Percentiles rank a stretch among this genome's conserved stretches.
Conservation (phyloP, 2,329 filamentous ascomycete genomes). For the Sarocladiaceae sp. region DNA sequence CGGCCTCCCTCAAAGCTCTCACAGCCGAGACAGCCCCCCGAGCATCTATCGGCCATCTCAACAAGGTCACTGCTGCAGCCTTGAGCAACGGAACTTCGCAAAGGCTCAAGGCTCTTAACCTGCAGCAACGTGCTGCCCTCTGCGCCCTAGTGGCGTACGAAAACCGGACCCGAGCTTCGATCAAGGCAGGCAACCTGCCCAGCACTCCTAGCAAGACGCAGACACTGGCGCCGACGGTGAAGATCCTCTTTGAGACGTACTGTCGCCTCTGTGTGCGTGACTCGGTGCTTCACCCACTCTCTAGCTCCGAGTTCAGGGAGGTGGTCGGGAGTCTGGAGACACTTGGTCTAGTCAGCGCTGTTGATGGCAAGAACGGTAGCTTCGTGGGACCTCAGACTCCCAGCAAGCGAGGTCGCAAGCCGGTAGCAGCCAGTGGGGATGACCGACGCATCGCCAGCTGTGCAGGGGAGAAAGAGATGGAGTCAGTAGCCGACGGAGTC, state of each 20-base stretch:
- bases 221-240: conserved; percentile 68
- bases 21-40: conserved; percentile 78
- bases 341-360: conserved; percentile 68
- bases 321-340: conserved; percentile 87
- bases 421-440: conserved; percentile 46
- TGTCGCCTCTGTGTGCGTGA: conserved; percentile 76
- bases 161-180: conserved; percentile 54
- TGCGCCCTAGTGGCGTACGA: conserved; percentile 87
- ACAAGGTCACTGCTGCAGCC: conserved; percentile 80
- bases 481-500: conserved; percentile 58
- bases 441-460: conserved; percentile 75
- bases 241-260: conserved; percentile 79
- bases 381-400: conserved; percentile 61
- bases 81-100: conserved; percentile 87
- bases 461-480: conserved; percentile 73
- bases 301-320: conserved; percentile 88
- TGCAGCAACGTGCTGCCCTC: conserved; percentile 93
- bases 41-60: conserved; percentile 84
- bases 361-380: conserved; percentile 63
- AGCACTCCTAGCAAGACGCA: conserved; percentile 56
- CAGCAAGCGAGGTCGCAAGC: conserved; percentile 59
- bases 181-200: conserved; percentile 34
- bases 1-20: conserved; percentile 51
- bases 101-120: conserved; percentile 77
- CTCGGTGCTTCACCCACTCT: conserved; percentile 82